Evolutionary conservation across 768 basidiomycete genomes (phyloP).

Genomic region (Suillus ampliporus): DNA sequence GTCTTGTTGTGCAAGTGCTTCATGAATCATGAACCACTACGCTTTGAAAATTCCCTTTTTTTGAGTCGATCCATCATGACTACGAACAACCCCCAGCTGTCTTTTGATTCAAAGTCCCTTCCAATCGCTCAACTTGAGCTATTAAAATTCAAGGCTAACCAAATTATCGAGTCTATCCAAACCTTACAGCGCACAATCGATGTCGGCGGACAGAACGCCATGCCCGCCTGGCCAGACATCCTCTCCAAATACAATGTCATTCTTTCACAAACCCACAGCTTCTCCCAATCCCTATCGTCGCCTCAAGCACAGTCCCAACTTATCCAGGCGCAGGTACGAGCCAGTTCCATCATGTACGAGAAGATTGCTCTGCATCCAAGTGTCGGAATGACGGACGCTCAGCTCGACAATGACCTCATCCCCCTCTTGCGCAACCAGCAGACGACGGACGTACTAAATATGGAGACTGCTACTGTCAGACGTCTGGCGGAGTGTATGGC

Average conservation of each 20-base stretch:
- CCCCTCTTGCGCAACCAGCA: conserved; percentile 81
- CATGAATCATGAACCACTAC: conserved; percentile 8
- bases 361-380: conserved; percentile 72
- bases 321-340: conserved; percentile 16
- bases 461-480: conserved; percentile 76
- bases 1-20: conserved; percentile 9
- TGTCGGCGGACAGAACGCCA: conserved; percentile 55
- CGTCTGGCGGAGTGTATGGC: conserved; percentile 70
- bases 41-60: conserved; percentile 9
- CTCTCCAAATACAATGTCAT: conserved; percentile 86
- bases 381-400: conserved; percentile 59
- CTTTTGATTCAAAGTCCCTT: conserved; percentile 43
- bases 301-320: conserved; percentile 35
- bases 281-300: conserved; percentile 64
- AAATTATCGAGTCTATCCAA: conserved; percentile 80
- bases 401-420: conserved; percentile 75
- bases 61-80: conserved; percentile 10
- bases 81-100: conserved; percentile 17
- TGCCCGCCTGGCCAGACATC: conserved; percentile 87
- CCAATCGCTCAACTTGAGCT: conserved; percentile 78
- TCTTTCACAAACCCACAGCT: conserved; percentile 80
- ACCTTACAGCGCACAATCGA: conserved; percentile 69
- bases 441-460: conserved; percentile 73
- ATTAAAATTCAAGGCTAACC: conserved; percentile 74
- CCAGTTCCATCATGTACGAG: conserved; percentile 51